Percentiles rank a stretch among this genome's conserved stretches.
Evolutionary conservation across 169 alveolate species (phyloP).

Genomic region (Babesia caballi): DNA sequence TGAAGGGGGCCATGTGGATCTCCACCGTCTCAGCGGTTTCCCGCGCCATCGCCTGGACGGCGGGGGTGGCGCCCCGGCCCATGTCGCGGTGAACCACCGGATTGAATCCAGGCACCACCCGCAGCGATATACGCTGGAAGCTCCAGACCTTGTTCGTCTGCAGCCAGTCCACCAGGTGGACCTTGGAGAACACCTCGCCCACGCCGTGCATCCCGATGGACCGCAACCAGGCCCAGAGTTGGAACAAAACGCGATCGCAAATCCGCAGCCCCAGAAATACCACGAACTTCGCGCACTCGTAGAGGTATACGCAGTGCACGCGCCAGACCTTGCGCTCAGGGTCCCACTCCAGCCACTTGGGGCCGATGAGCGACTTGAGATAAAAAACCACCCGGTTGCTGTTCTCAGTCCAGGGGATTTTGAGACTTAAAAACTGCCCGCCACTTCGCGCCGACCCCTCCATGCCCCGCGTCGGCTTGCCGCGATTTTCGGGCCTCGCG

Average conservation of each 20-base stretch:
- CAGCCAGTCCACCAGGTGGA: slow-evolving; percentile 34
- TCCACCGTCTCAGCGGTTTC: slow-evolving; percentile 29
- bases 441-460: not conserved
- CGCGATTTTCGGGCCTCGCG: not conserved
- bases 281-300: slow-evolving; percentile 40
- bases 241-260: slow-evolving; percentile 22
- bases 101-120: slow-evolving; percentile 1
- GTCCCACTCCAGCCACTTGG: slow-evolving; percentile 52
- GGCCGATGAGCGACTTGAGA: slow-evolving; percentile 41
- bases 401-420: slow-evolving; percentile 47
- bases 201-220: slow-evolving; percentile 17
- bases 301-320: slow-evolving; percentile 8
- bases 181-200: slow-evolving; percentile 28
- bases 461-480: not conserved
- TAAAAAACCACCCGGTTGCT: slow-evolving; percentile 42
- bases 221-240: slow-evolving; percentile 44
- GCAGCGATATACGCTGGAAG: slow-evolving; percentile 36
- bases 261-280: slow-evolving; percentile 40
- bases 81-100: slow-evolving; percentile 15
- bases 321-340: slow-evolving; percentile 42
- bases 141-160: slow-evolving; percentile 32
- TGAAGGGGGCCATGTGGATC: slow-evolving; percentile 36
- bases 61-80: slow-evolving; percentile 11
- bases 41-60: slow-evolving; percentile 11
- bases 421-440: not conserved